Percentiles rank a stretch among this genome's conserved stretches.
Evolutionary conservation across 257 asterid species (phyloP).

Genomic region (Plectranthus barbatus): DNA sequence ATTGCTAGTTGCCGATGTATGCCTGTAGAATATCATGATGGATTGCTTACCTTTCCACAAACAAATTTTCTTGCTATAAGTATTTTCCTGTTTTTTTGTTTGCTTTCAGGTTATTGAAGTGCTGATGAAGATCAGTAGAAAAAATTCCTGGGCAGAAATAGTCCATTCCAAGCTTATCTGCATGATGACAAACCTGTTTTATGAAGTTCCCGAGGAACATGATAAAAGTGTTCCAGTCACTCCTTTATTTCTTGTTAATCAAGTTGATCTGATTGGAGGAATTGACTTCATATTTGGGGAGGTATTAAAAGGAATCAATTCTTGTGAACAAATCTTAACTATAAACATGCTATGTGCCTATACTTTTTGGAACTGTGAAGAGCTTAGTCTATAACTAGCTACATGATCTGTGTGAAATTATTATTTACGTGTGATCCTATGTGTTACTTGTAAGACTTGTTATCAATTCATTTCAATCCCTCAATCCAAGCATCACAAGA

Average conservation of each 20-base stretch:
- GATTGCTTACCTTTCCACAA: background rate
- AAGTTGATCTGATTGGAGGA: conserved; percentile 95
- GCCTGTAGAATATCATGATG: background rate
- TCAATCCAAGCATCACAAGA: background rate
- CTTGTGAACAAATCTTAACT: conserved; percentile 8
- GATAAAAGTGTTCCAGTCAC: conserved; percentile 52
- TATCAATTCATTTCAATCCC: background rate
- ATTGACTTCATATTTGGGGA: conserved; percentile 80
- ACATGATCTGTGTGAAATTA: background rate
- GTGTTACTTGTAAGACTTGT: background rate
- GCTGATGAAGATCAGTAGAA: conserved; percentile 74
- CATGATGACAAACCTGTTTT: conserved; percentile 92
- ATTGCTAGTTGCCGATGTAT: background rate
- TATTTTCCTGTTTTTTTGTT: background rate
- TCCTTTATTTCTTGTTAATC: conserved; percentile 70
- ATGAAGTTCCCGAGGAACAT: conserved; percentile 62
- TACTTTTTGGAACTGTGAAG: background rate
- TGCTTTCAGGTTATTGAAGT: conserved; percentile 72
- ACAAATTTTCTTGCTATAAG: background rate
- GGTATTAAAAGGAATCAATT: conserved; percentile 42
- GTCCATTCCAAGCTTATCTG: conserved; percentile 92
- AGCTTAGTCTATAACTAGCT: background rate
- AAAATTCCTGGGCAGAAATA: conserved; percentile 91
- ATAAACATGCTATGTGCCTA: background rate
- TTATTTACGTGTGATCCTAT: background rate